A percentile compares a stretch with the other conserved stretches of the same genome.
These are phyloP conservation scores for Glycine tomentella DNA, from an alignment of 306 rosid species.

Conservation along the genomic window DNA sequence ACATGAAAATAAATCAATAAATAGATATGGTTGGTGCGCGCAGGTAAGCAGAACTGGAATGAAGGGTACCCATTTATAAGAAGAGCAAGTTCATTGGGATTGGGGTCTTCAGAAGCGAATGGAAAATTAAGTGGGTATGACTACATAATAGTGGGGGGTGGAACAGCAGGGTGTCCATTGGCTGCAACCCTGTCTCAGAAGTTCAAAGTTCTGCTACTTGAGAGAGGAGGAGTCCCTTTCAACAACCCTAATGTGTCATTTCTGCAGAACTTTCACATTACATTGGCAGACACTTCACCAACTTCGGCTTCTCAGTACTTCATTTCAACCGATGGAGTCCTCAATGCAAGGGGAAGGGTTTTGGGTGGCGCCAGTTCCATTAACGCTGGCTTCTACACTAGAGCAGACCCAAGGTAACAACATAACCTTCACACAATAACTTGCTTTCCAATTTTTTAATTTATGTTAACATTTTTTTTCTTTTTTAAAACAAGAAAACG, in stretches of 20 bases:
- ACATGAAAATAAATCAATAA: too few species aligned
- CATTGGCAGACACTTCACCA: conserved; percentile 71
- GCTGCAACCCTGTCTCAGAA: conserved; percentile 76
- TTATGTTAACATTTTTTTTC: too few species aligned
- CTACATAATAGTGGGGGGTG: conserved; percentile 85
- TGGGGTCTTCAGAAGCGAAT: too few species aligned
- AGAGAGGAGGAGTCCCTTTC: conserved; percentile 88
- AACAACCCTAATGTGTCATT: conserved; percentile 70
- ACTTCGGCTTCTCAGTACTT: conserved; percentile 76
- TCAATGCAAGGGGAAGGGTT: conserved; percentile 75
- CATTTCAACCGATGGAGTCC: conserved; percentile 78
- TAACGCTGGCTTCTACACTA: conserved; percentile 88
- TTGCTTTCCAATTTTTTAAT: too few species aligned
- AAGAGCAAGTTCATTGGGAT: conserved; percentile 62
- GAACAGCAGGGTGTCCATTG: conserved; percentile 88
- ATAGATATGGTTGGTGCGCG: too few species aligned
- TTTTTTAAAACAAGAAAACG: too few species aligned
- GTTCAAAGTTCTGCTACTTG: conserved; percentile 68
- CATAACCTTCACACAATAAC: too few species aligned
- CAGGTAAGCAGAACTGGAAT: conserved; percentile 10
- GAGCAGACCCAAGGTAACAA: conserved; percentile 65
- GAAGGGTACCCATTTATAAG: conserved; percentile 68
- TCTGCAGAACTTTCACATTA: conserved; percentile 67
- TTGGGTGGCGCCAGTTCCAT: conserved; percentile 76
- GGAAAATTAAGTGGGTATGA: conserved; percentile 50